phyloP scores from a whole-genome alignment of 2,329 filamentous ascomycete genomes.

The Clarireedia paspali region DNA sequence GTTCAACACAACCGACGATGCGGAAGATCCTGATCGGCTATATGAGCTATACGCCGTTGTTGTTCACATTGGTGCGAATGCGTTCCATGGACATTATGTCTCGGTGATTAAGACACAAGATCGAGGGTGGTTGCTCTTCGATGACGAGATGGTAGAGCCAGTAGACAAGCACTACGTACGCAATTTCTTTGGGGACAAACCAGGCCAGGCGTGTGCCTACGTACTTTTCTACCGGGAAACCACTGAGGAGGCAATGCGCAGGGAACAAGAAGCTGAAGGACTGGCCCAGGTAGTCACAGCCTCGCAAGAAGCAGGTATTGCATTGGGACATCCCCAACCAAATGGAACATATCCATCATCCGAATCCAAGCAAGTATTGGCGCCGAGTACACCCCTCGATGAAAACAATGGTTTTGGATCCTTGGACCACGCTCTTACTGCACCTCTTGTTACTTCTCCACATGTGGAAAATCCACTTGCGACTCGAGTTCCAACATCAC shows the following conservation, averaged over 20 bases:
- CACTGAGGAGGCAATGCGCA: conserved; percentile 56
- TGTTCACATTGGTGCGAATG: conserved; percentile 92
- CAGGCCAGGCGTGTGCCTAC: conserved; percentile 87
- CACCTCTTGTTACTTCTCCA: conserved; percentile 36
- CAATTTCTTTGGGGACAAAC: conserved; percentile 94
- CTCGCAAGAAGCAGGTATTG: conserved; percentile 48
- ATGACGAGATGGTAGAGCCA: conserved; percentile 97
- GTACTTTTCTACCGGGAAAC: conserved; percentile 97
- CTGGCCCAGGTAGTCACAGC: conserved; percentile 50
- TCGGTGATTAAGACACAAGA: conserved; percentile 97
- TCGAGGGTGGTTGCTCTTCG: conserved; percentile 90
- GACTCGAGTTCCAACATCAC: conserved; percentile 29
- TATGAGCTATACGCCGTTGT: conserved; percentile 98
- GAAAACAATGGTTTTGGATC: conserved; percentile 47
- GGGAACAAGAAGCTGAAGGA: conserved; percentile 79
- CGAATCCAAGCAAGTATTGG: conserved; percentile 41
- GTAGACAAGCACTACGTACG: conserved; percentile 94
- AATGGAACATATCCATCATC: conserved; percentile 34
- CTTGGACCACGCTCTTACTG: conserved; percentile 60
- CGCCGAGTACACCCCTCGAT: conserved; percentile 40
- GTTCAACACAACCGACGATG: conserved; percentile 83
- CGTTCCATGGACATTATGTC: conserved; percentile 96
- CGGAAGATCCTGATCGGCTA: conserved; percentile 85
- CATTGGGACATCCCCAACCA: conserved; percentile 39
- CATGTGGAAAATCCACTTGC: conserved; percentile 24